Evolutionary conservation across 768 basidiomycete genomes (phyloP), one percentile per base, ranked within the genome.

Genomic region (Russula sp.): DNA sequence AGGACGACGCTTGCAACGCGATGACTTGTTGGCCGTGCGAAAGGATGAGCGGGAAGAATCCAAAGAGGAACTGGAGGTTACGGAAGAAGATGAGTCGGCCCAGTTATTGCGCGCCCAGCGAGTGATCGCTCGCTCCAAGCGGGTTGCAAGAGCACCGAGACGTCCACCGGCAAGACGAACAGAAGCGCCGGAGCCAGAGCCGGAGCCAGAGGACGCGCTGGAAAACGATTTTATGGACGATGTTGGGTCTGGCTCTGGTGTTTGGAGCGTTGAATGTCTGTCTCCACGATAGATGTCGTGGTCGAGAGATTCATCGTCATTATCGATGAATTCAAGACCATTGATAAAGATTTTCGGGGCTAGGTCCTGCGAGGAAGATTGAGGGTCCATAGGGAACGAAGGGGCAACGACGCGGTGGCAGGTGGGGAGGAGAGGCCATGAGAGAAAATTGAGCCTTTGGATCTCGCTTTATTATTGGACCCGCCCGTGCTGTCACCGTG

Each of bases 51-150:
- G 62, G 58, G 55, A 74, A 32, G 80, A 78, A n/a, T 77, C 75
- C 32, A 71, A 72, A 34, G 76, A 78, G 69, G 71, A 76, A 67
- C 68, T 67, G 3, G 76, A 73, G 4, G 41, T 45, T 2, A 80
- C 77, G n/a, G 79, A 79, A 0, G 81, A 75, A 2, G 74, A 69
- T 0, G 77, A 75, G 1, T 59, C 62, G 8, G 52, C 62, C 57
- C 75, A 73, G 68, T 77, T 78, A 45, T 78, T 77, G 63, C 83
- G 76, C 22, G 87, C 86, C 88, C 88, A 90, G 61, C 83, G 80
- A 41, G 84, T 74, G 61, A 89, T 87, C 7, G 87, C 87, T 52
- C 80, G 77, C 65, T 90, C 88, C 10, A 89, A 78, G 41, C 86
- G 79, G 1, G 84, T 78, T 20, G 86, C 72, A 18, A 75, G 70